These are phyloP conservation scores for Backusella tuberculispora DNA, from an alignment of 192 early-diverging fungal species.

Conservation along the genomic window DNA sequence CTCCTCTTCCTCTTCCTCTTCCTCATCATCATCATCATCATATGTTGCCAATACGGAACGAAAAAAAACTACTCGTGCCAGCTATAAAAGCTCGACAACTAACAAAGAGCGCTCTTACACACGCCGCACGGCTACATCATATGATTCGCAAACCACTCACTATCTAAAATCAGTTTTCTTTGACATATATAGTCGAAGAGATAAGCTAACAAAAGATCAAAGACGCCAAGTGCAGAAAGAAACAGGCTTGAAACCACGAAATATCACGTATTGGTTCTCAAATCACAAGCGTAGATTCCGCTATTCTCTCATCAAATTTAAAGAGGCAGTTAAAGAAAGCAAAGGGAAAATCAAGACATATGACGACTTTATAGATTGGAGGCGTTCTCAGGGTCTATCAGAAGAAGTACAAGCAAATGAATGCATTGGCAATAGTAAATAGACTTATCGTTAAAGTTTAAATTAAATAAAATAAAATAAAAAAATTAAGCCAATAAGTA, in stretches of 20 bases:
- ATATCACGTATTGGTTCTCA: slow-evolving; percentile 45
- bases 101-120: neutral
- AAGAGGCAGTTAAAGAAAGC: neutral
- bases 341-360: slow-evolving; percentile 17
- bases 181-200: slow-evolving; percentile 31
- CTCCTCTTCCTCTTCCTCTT: neutral
- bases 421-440: neutral
- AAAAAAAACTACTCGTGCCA: neutral
- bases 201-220: slow-evolving; percentile 40
- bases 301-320: slow-evolving; percentile 18
- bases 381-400: slow-evolving; percentile 19
- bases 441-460: neutral
- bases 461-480: neutral
- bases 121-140: slow-evolving; percentile 38
- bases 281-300: slow-evolving; percentile 41
- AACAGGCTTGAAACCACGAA: slow-evolving; percentile 37
- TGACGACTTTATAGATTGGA: slow-evolving; percentile 32
- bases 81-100: neutral
- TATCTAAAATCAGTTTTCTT: slow-evolving; percentile 38
- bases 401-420: slow-evolving; percentile 23
- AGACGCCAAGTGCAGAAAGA: slow-evolving; percentile 22
- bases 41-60: neutral
- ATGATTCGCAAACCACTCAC: slow-evolving; percentile 30
- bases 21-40: neutral
- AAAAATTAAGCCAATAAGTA: neutral